Evolutionary conservation across 2,329 filamentous ascomycete genomes (phyloP).

Genomic region (Fusarium compactum): DNA sequence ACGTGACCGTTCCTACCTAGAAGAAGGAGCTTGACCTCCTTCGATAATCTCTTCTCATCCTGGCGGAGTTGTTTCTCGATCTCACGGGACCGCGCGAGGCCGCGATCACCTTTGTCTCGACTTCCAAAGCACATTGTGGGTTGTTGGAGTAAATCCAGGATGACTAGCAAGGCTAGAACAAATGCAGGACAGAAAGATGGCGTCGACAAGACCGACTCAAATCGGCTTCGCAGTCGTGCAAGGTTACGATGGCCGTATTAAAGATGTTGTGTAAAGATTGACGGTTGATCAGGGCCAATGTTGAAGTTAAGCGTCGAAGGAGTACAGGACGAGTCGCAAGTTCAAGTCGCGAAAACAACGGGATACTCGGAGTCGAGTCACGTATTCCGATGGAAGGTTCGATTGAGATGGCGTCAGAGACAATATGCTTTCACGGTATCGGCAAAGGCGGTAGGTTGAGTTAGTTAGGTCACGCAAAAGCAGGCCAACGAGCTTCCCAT

Average conservation of each 20-base stretch:
- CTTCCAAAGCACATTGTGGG: constrained; percentile 73
- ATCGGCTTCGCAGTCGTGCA: constrained; percentile 10
- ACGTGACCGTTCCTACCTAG: constrained; percentile 70
- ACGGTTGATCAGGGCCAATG: constrained; percentile 2
- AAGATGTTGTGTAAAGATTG: not conserved
- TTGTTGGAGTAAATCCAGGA: constrained; percentile 11
- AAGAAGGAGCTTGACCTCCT: constrained; percentile 93
- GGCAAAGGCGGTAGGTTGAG: constrained; percentile 1
- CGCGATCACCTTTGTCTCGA: constrained; percentile 63
- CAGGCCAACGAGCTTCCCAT: constrained; percentile 16
- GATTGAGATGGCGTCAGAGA: not conserved
- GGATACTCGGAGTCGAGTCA: constrained; percentile 10
- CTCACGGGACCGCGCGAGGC: constrained; percentile 72
- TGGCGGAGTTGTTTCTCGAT: constrained; percentile 88
- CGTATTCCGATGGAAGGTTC: constrained; percentile 1
- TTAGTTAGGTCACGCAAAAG: constrained; percentile 9
- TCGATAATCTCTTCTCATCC: constrained; percentile 87
- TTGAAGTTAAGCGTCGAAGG: not conserved
- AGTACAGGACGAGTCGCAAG: constrained; percentile 5
- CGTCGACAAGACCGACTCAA: not conserved
- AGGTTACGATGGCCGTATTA: constrained; percentile 5
- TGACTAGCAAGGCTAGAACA: constrained; percentile 1
- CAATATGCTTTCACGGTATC: constrained; percentile 7
- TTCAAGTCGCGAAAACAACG: constrained; percentile 17
- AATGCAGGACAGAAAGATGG: constrained; percentile 8